Conservation (phyloP, 2,329 filamentous ascomycete species). For the Epichloe hybrida region DNA sequence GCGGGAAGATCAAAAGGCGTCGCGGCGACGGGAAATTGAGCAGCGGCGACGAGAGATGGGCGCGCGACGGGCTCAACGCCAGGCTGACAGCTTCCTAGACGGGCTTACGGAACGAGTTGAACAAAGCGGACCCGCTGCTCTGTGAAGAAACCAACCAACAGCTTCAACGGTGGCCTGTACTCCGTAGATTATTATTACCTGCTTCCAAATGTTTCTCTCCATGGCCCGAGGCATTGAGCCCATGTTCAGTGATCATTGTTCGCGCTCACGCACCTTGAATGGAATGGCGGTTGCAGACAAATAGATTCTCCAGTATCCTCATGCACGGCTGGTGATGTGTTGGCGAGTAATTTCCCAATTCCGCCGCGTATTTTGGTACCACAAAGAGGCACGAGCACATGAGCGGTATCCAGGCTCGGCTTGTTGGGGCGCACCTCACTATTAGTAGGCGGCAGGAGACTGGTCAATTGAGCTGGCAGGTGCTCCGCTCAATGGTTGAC, state of each 20-base stretch:
- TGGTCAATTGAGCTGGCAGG: not conserved
- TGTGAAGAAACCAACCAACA: not conserved
- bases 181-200: not conserved
- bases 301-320: not conserved
- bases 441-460: not conserved
- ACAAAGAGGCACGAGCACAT: not conserved
- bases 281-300: not conserved
- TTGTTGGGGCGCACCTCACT: not conserved
- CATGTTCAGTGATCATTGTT: not conserved
- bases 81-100: constrained; percentile 61
- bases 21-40: constrained; percentile 50
- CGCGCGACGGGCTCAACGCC: constrained; percentile 45
- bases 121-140: not conserved
- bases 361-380: not conserved
- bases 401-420: not conserved
- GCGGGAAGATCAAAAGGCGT: constrained; percentile 42
- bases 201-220: not conserved
- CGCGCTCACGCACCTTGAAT: not conserved
- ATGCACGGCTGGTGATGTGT: not conserved
- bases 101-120: constrained; percentile 25
- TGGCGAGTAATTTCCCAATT: constrained; percentile 3
- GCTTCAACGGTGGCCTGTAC: not conserved
- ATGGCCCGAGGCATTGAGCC: not conserved
- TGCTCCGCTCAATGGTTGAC: not conserved
- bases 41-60: constrained; percentile 48